A percentile compares a stretch with the other conserved stretches of the same genome.
phyloP scores from a whole-genome alignment of 2,329 filamentous ascomycete species.

The Microcyclospora pomicola region DNA sequence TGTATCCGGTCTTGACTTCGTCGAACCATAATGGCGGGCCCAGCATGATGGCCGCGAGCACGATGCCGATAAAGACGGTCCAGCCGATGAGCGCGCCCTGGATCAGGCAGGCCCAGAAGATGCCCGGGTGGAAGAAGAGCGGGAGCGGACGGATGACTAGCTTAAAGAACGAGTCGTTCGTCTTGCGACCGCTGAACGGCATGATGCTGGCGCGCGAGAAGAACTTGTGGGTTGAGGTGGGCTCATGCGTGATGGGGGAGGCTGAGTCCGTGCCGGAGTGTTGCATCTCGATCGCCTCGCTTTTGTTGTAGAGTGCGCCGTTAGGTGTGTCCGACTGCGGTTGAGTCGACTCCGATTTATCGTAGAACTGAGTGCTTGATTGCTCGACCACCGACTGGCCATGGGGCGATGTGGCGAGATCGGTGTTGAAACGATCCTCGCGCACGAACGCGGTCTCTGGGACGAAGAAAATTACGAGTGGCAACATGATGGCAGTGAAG shows the following conservation, averaged over 20 bases:
- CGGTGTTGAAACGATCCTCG: constrained; percentile 53
- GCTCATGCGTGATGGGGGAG: constrained; percentile 5
- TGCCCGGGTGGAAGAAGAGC: constrained; percentile 69
- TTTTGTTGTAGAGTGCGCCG: neutral
- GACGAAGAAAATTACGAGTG: constrained; percentile 61
- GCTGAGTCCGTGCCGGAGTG: neutral
- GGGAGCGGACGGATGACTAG: constrained; percentile 61
- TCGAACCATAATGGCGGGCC: constrained; percentile 69
- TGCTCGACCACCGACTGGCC: neutral
- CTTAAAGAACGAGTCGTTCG: constrained; percentile 57
- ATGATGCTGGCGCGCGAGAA: constrained; percentile 11
- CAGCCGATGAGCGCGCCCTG: constrained; percentile 88
- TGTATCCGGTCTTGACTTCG: constrained; percentile 69
- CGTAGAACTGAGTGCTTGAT: constrained; percentile 1
- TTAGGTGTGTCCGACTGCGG: neutral
- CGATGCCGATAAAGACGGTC: constrained; percentile 83
- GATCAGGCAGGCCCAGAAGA: constrained; percentile 67
- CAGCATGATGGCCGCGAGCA: constrained; percentile 70
- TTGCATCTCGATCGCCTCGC: constrained; percentile 3
- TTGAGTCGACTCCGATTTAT: constrained; percentile 2
- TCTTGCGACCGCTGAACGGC: constrained; percentile 70
- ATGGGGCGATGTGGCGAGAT: constrained; percentile 36
- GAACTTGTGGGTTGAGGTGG: constrained; percentile 5
- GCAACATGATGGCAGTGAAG: constrained; percentile 57
- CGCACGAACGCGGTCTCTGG: constrained; percentile 74